A percentile compares a stretch with the other conserved stretches of the same genome.
These are phyloP conservation scores for Inonotus hispidus DNA, from an alignment of 1,284 basidiomycete species.

Conservation along the genomic window DNA sequence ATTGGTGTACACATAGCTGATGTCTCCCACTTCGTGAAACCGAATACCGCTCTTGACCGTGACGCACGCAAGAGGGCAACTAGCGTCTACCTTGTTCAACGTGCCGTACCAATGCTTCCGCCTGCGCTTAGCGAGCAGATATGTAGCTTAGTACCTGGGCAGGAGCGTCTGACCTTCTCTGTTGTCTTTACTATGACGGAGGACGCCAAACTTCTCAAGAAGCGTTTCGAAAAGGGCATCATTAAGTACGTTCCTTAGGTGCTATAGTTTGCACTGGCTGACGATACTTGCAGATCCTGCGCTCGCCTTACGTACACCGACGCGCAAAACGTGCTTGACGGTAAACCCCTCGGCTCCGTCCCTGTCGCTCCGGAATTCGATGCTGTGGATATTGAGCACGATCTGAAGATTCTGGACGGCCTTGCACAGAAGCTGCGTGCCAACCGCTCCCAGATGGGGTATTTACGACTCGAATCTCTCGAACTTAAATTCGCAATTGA, in stretches of 20 bases:
- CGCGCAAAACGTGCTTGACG: slow-evolving; percentile 80
- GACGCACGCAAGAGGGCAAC: slow-evolving; percentile 97
- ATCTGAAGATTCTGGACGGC: slow-evolving; percentile 66
- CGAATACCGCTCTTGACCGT: slow-evolving; percentile 93
- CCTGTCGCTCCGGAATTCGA: slow-evolving; percentile 54
- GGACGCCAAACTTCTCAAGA: slow-evolving; percentile 79
- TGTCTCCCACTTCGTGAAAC: slow-evolving; percentile 94
- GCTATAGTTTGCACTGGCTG: not conserved
- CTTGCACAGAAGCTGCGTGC: slow-evolving; percentile 73
- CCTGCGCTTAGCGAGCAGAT: slow-evolving; percentile 86
- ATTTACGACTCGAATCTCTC: slow-evolving; percentile 69
- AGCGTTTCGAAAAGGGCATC: slow-evolving; percentile 91
- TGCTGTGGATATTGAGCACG: slow-evolving; percentile 61
- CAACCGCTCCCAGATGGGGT: slow-evolving; percentile 78
- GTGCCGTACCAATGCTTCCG: slow-evolving; percentile 95
- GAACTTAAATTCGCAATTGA: slow-evolving; percentile 80
- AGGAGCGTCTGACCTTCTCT: slow-evolving; percentile 88
- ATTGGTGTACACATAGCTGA: slow-evolving; percentile 95
- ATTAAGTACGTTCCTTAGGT: slow-evolving; percentile 57
- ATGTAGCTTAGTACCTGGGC: slow-evolving; percentile 85
- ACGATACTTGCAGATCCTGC: slow-evolving; percentile 55
- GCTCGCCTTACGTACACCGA: slow-evolving; percentile 82
- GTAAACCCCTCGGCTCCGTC: slow-evolving; percentile 51
- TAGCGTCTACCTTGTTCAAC: slow-evolving; percentile 93
- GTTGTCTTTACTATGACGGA: slow-evolving; percentile 82